Conservation (phyloP, 192 early-diverging fungal species). For the Backusella westeae region DNA sequence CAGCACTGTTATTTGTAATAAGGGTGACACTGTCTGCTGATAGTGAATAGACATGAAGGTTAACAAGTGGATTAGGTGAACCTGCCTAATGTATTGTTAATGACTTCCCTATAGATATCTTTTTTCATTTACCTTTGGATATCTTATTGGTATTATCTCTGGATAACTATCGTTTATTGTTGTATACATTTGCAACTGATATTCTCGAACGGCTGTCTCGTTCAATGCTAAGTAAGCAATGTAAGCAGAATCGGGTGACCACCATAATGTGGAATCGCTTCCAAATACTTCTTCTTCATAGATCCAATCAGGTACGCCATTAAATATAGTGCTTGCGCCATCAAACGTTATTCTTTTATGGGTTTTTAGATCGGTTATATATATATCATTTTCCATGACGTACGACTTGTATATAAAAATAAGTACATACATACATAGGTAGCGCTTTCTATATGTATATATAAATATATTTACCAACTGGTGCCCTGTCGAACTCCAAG, state of each 20-base stretch:
- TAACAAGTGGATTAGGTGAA: slow-evolving; percentile 73
- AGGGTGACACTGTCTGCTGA: neutral
- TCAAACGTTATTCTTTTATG: slow-evolving; percentile 82
- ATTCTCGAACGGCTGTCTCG: slow-evolving; percentile 78
- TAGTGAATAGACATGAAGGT: slow-evolving; percentile 63
- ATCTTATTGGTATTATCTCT: slow-evolving; percentile 68
- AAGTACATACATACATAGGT: neutral
- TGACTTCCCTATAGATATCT: neutral
- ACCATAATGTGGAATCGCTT: slow-evolving; percentile 72
- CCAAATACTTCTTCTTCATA: slow-evolving; percentile 90
- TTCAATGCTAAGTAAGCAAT: slow-evolving; percentile 86
- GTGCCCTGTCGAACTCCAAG: slow-evolving; percentile 79
- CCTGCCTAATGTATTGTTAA: slow-evolving; percentile 53
- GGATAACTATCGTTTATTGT: slow-evolving; percentile 63
- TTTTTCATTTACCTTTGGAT: slow-evolving; percentile 64
- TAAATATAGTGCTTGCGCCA: slow-evolving; percentile 77
- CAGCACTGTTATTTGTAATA: slow-evolving; percentile 43
- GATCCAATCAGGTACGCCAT: slow-evolving; percentile 96
- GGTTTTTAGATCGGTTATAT: slow-evolving; percentile 64
- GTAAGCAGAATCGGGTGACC: slow-evolving; percentile 75
- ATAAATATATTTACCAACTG: slow-evolving; percentile 48
- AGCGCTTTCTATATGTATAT: slow-evolving; percentile 40
- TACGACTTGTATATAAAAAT: slow-evolving; percentile 48
- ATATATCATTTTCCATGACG: slow-evolving; percentile 86
- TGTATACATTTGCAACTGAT: slow-evolving; percentile 70